Percentiles rank a stretch among this genome's conserved stretches.
These are phyloP conservation scores for Diaporthe vexans DNA, from an alignment of 2,329 filamentous ascomycete genomes.

Conservation along the genomic window DNA sequence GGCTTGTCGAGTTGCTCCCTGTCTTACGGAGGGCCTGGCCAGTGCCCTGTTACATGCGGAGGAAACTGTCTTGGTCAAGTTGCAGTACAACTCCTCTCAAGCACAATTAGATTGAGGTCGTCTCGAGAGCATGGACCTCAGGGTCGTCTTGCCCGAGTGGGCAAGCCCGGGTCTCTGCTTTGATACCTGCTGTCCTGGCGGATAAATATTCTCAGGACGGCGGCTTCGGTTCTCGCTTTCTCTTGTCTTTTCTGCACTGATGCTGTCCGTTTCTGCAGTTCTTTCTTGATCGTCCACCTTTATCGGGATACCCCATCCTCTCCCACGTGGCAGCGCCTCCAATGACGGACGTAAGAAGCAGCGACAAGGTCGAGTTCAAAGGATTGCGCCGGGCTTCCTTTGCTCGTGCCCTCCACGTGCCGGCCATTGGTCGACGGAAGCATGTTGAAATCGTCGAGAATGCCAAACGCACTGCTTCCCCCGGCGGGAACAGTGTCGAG, in stretches of 20 bases:
- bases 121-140: constrained; percentile 23
- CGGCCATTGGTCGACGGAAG: constrained; percentile 33
- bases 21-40: constrained; percentile 18
- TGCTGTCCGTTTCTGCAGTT: not conserved
- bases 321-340: constrained; percentile 1
- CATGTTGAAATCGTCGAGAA: constrained; percentile 24
- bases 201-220: constrained; percentile 27
- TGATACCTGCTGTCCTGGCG: constrained; percentile 4
- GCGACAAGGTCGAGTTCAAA: constrained; percentile 31
- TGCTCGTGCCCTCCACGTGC: constrained; percentile 40
- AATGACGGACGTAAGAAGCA: constrained; percentile 38
- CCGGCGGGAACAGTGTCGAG: not conserved
- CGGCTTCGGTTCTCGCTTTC: not conserved
- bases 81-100: constrained; percentile 17
- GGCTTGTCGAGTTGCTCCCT: constrained; percentile 29
- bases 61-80: constrained; percentile 27
- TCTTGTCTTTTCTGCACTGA: not conserved
- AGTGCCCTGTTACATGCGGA: constrained; percentile 27
- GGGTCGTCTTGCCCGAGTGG: constrained; percentile 19
- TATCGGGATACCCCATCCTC: not conserved
- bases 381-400: constrained; percentile 38
- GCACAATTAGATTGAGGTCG: constrained; percentile 29
- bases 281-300: not conserved
- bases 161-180: constrained; percentile 4
- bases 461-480: constrained; percentile 9